Evolutionary conservation across 192 early-diverging fungal species (phyloP).

Genomic region (Rhizophagus prolifer): DNA sequence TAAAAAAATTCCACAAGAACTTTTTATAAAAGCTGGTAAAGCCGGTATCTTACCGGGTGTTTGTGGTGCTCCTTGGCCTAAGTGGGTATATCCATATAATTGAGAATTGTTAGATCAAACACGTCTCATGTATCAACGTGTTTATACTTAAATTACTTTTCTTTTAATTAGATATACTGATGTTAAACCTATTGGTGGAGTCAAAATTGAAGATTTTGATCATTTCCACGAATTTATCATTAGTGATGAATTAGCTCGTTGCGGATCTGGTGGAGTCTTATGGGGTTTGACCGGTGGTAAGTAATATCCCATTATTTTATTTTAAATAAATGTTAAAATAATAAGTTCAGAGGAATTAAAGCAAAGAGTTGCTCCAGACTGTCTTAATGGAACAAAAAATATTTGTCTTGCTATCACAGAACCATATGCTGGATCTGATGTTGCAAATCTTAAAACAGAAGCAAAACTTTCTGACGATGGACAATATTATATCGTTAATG

Average conservation of each 20-base stretch:
- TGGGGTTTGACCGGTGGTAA: conserved; percentile 78
- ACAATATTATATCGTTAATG: conserved; percentile 74
- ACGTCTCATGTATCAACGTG: background rate
- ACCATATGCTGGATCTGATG: too few relatives aligned
- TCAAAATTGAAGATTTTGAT: conserved; percentile 62
- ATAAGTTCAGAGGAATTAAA: conserved; percentile 73
- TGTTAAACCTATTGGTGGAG: too few relatives aligned
- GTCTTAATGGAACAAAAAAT: conserved; percentile 71
- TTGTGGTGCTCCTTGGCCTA: conserved; percentile 41
- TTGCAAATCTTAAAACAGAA: too few relatives aligned
- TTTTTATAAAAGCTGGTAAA: conserved; percentile 74
- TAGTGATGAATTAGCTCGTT: conserved; percentile 79
- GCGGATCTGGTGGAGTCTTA: too few relatives aligned
- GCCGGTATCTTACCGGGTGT: conserved; percentile 72
- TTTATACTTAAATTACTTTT: too few relatives aligned
- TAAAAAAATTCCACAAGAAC: conserved; percentile 67
- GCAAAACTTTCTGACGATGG: conserved; percentile 74
- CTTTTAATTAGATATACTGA: conserved; percentile 20
- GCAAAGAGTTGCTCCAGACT: conserved; percentile 60
- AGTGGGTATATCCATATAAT: background rate
- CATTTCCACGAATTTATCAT: conserved; percentile 74
- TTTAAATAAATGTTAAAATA: too few relatives aligned
- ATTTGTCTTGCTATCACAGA: conserved; percentile 84
- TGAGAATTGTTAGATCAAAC: background rate
- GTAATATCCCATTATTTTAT: too few relatives aligned